phyloP scores from a whole-genome alignment of 208 protist genomes.

The Crithidia brevicula region DNA sequence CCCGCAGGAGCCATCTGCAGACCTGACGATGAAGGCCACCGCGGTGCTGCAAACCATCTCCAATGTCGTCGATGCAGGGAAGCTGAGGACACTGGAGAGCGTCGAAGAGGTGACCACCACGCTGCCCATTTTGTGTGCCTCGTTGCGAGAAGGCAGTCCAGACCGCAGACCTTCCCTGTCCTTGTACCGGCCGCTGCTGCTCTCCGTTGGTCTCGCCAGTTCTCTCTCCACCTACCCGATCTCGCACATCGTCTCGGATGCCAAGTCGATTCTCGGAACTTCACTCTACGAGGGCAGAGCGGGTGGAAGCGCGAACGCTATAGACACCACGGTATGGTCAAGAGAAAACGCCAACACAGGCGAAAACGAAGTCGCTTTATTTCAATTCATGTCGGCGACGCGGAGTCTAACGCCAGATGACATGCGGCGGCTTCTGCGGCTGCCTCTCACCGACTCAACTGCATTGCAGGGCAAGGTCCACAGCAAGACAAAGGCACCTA shows the following conservation, averaged over 20 bases:
- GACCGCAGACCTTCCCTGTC: conserved; percentile 42
- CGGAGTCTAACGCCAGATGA: conserved; percentile 44
- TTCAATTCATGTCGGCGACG: conserved; percentile 46
- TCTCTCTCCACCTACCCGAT: conserved; percentile 65
- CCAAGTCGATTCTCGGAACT: conserved; percentile 36
- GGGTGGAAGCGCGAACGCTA: too few species aligned
- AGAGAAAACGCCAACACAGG: not conserved
- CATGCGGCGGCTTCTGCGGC: conserved; percentile 53
- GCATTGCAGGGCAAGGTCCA: not conserved
- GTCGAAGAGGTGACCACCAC: conserved; percentile 58
- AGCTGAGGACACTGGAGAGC: conserved; percentile 28
- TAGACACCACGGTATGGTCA: too few species aligned
- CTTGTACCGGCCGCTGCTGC: conserved; percentile 51
- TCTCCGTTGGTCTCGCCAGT: conserved; percentile 38
- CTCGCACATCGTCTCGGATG: conserved; percentile 44
- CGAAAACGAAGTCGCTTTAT: conserved; percentile 47
- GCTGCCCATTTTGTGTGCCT: conserved; percentile 74
- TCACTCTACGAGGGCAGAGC: conserved; percentile 1
- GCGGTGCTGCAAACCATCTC: conserved; percentile 21
- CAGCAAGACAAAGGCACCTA: not conserved
- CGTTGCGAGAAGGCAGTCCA: conserved; percentile 57
- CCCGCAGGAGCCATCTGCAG: conserved; percentile 26
- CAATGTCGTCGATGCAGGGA: conserved; percentile 17
- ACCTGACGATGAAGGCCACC: conserved; percentile 31
- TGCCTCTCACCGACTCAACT: conserved; percentile 1